Evolutionary conservation across 371 early-diverging fungal species (phyloP), one percentile per base, ranked within the genome.

Genomic region (Mortierella sp.): DNA sequence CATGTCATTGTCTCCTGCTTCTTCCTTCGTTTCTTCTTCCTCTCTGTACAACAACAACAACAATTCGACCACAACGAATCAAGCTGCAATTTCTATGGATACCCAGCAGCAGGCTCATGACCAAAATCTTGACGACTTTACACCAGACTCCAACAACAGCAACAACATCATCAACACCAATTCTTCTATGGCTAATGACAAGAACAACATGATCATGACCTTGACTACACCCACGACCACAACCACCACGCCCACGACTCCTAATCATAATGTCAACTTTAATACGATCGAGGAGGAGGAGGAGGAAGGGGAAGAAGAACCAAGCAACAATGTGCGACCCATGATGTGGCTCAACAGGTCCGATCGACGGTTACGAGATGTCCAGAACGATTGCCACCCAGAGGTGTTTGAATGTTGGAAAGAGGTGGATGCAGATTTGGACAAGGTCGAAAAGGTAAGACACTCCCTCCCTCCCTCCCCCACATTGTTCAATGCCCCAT

Each of bases 361-460:
- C 2, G 77, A 76, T n/a, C 40, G 57, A 37, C 47, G 77, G 19
- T 45, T 76, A 28, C 50, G 54, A 46, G 77, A 76, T 40, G 77
- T 76, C 9, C 60, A 37, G 39, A 21, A 22, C 22, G 77, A 76
- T 22, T 76, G 77, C 40, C 77, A 76, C 31, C 77, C 77, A 17
- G 77, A 76, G 46, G 77, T 76, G 19, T 69, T 69, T 48, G 77
- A 68, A 19, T 76, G 77, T 51, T 76, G 77, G 77, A 50, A 45
- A 34, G 65, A 60, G 43, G 70, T 76, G 3, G 77, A 76, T 28
- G 69, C 69, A 25, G 77, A 68, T 61, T 53, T 76, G 22, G 77
- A 76, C 50, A 68, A 64, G 54, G 77, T 76, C 58, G 77, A 69
- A 57, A 54, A 60, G 50, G 74, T 74, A 74, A 47, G 63, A 54